Evolutionary conservation across 73 alveolate genomes (phyloP), one percentile per base, ranked within the genome.

Genomic region (Symbiodinium pilosum): DNA sequence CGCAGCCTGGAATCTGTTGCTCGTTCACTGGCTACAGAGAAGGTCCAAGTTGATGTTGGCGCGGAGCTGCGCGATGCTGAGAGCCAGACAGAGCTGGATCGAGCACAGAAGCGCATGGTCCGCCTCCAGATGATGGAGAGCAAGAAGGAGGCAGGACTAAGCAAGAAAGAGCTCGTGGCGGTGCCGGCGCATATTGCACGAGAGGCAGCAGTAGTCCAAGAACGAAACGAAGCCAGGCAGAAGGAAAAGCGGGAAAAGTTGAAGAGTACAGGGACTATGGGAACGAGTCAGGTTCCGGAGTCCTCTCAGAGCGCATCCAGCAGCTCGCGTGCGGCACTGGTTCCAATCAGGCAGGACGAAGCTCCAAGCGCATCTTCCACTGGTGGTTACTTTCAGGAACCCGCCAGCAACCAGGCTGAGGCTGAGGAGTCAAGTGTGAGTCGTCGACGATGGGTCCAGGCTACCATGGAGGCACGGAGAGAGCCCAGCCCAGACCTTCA

Each of bases 1-100:
- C 98, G 98, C 69, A 75, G 93, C 68, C 43, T 89, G 18, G 98
- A 93, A 39, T 88, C 98, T 2, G 98, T 93, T 54, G 98, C 98
- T 3, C 64, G 98, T 34, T 77, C 98, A 1, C 36, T 93, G 81
- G 98, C 98, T 54, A 93, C 69, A 1, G 98, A 75, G 69, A 93
- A 93, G 98, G 47, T 71, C 30, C 84, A 75, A 69, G 47, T 93
- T 16, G 98, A 93, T 39, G 98, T 93, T 5, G 34, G 92, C 44
- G 98, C 98, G 14, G 98, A 93, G 43, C 98, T 93, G 43, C 91
- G 98, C 44, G 98, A 93, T 51, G 98, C 98, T 21, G 98, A 93
- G 44, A 93, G 52, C 73, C 98, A 93, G 42, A 89, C 83, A 51
- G 93, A 84, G 20, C 47, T 93, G 28, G 85, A 38, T 14, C 52